phyloP scores from a whole-genome alignment of 2,329 filamentous ascomycete genomes.

The Penicillium frequentans region DNA sequence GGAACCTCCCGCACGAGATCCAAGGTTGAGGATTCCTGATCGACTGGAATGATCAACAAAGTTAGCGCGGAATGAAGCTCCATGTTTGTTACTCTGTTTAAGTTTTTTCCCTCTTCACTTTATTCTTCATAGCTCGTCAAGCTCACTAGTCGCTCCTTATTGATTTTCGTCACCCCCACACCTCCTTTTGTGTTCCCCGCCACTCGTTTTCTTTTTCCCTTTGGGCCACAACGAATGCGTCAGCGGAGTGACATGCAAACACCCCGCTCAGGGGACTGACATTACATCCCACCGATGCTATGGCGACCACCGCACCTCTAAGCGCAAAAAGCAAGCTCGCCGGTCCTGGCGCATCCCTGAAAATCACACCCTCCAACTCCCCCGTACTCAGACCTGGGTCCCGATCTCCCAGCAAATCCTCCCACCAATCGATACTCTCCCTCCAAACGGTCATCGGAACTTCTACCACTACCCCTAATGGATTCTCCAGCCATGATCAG shows the following conservation, averaged over 20 bases:
- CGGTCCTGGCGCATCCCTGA: constrained; percentile 48
- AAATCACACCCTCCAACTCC: constrained; percentile 74
- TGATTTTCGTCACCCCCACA: constrained; percentile 4
- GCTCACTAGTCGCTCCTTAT: neutral
- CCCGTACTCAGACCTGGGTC: constrained; percentile 64
- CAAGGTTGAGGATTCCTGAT: constrained; percentile 16
- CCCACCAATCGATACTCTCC: constrained; percentile 57
- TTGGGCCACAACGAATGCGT: constrained; percentile 26
- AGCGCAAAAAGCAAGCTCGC: constrained; percentile 37
- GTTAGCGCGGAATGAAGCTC: constrained; percentile 19
- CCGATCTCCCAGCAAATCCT: constrained; percentile 60
- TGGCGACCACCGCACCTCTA: constrained; percentile 37
- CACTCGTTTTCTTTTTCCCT: constrained; percentile 1
- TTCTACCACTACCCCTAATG: constrained; percentile 79
- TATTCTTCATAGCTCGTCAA: neutral
- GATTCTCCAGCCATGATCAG: constrained; percentile 77
- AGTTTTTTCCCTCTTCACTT: neutral
- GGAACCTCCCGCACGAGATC: neutral
- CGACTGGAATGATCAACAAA: constrained; percentile 22
- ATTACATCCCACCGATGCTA: constrained; percentile 29
- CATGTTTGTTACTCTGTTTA: constrained; percentile 9
- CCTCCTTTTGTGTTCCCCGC: constrained; percentile 6
- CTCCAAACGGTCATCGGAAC: constrained; percentile 87
- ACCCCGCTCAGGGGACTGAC: constrained; percentile 27
- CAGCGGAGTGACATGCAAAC: constrained; percentile 28